Evolutionary conservation across 2,329 filamentous ascomycete species (phyloP).

Genomic region (Hymenoscyphus fructigenus): DNA sequence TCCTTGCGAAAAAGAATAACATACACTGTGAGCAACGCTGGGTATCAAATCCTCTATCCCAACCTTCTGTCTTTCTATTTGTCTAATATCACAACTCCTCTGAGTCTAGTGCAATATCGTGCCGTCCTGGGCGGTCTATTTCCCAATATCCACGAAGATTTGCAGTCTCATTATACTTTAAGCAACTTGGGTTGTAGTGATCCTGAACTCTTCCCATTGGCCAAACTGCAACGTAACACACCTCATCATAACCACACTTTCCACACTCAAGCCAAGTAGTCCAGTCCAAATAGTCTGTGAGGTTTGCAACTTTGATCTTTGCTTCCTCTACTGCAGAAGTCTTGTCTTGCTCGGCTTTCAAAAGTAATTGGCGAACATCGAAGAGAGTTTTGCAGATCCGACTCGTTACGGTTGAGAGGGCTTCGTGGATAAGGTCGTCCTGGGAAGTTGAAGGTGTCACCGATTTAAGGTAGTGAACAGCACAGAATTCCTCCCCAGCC

Average conservation of each 20-base stretch:
- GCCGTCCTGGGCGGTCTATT: no score
- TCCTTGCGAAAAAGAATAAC: no score
- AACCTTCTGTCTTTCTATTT: neutral
- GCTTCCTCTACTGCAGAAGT: neutral
- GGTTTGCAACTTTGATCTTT: constrained; percentile 23
- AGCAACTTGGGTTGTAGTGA: constrained; percentile 49
- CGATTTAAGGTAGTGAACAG: constrained; percentile 44
- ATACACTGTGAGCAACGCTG: no score
- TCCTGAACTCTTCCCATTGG: constrained; percentile 56
- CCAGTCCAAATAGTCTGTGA: constrained; percentile 57
- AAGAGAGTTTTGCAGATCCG: constrained; percentile 42
- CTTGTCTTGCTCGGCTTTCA: constrained; percentile 8
- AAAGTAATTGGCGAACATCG: constrained; percentile 20
- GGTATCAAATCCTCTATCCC: neutral
- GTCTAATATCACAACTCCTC: neutral
- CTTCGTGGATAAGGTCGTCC: constrained; percentile 47
- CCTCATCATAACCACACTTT: constrained; percentile 52
- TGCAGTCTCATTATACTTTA: constrained; percentile 25
- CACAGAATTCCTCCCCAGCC: constrained; percentile 47
- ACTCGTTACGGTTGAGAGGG: constrained; percentile 42
- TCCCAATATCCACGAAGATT: constrained; percentile 20
- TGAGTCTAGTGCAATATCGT: neutral
- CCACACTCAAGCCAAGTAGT: constrained; percentile 57
- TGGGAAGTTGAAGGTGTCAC: constrained; percentile 39
- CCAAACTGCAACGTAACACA: constrained; percentile 65